Evolutionary conservation across 441 rosid genomes (phyloP), one percentile per base, ranked within the genome.

Genomic region (Gossypium trilobum): DNA sequence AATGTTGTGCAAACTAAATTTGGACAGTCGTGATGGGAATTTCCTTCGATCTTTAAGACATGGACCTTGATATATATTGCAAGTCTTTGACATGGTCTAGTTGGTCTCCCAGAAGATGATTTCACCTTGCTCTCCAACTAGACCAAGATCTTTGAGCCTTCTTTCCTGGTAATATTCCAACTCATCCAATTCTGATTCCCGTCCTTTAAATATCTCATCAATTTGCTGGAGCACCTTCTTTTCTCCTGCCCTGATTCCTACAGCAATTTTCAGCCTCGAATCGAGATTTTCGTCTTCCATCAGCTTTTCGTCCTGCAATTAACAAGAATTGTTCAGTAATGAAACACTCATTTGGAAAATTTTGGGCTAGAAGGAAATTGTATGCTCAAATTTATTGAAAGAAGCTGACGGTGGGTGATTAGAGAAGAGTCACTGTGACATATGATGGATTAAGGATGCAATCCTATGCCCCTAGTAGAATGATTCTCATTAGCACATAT

Each of bases 51-150:
- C 52, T 13, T 63, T 64, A 33, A 31, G 2, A 60, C 22, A 29
- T n/a, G 3, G 48, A 39, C 10, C 27, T n/a, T 14, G 33, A 29
- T 14, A 13, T 31, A 46, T 58, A 36, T 39, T 19, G 33, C 20
- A 54, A 23, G 48, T 44, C 33, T 44, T 33, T 44, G 25, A 69
- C 50, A n/a, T 13, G 36, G 33, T 63, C 75, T 84, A 85, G 68
- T 79, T 83, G 33, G 80, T 66, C 72, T 89, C 97, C 96, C 97
- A 89, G 78, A 91, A 93, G 74, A 91, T 93, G 75, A 91, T 87
- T 0, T 92, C 95, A 19, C 97, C 99, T 85, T 90, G 92, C 81
- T 90, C 97, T 5, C 97, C 97, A 68, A 87, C 92, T 23, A 94
- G 88, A 70, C 99, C 99, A 63, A 90, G 95, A 57, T 87, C 95